Evolutionary conservation across 768 basidiomycete genomes (phyloP).

Genomic region (Collybiopsis confluens): DNA sequence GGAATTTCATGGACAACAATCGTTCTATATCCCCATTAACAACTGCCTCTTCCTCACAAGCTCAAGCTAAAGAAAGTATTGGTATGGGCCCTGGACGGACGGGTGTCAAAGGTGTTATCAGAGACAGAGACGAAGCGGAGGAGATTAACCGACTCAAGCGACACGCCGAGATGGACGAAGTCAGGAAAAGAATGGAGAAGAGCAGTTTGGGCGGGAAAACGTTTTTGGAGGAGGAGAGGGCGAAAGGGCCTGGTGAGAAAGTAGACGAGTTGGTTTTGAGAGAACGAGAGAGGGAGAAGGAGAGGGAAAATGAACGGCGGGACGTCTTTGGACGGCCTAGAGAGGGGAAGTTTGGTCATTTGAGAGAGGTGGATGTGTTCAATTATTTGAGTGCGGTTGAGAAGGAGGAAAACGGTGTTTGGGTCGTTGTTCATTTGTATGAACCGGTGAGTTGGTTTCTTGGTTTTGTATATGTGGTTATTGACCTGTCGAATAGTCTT

Average conservation of each 20-base stretch:
- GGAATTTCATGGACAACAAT: conserved; percentile 29
- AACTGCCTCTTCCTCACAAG: conserved; percentile 30
- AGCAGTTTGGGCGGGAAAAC: conserved; percentile 64
- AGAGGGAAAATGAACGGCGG: no score
- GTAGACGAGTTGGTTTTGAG: conserved; percentile 41
- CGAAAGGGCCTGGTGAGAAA: conserved; percentile 43
- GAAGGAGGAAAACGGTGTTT: conserved; percentile 59
- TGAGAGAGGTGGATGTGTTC: conserved; percentile 73
- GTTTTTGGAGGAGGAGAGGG: conserved; percentile 72
- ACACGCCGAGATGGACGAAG: conserved; percentile 45
- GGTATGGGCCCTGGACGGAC: conserved; percentile 86
- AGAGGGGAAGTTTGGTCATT: conserved; percentile 66
- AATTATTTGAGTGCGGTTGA: conserved; percentile 77
- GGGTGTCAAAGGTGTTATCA: conserved; percentile 85
- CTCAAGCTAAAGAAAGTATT: no score
- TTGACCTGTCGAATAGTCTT: conserved; percentile 39
- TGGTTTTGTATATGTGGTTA: conserved; percentile 3
- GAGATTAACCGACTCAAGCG: conserved; percentile 48
- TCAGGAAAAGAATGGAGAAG: conserved; percentile 59
- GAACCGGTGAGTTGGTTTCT: conserved; percentile 54
- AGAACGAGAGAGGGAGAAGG: conserved; percentile 31
- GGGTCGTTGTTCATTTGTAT: conserved; percentile 86
- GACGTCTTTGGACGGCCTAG: conserved; percentile 46
- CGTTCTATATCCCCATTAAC: not conserved
- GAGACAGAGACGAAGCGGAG: conserved; percentile 71